These are phyloP conservation scores for Rhododendron williamsianum DNA, from an alignment of 148 eudicot species.

Conservation along the genomic window DNA sequence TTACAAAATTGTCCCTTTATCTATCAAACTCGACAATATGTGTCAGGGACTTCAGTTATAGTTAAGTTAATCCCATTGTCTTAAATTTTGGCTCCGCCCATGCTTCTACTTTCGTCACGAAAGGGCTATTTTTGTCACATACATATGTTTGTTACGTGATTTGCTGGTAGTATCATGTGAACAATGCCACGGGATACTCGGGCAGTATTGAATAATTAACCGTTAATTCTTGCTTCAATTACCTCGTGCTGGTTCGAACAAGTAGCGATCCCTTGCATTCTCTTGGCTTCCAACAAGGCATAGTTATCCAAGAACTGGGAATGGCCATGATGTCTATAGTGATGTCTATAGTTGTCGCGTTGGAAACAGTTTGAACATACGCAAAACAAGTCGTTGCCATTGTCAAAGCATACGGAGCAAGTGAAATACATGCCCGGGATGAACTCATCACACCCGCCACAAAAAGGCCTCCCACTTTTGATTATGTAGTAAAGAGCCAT, in stretches of 20 bases:
- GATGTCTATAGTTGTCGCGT: neutral
- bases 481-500: constrained; percentile 20
- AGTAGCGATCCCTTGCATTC: neutral
- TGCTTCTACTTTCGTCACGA: too few species aligned
- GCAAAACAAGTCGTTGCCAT: neutral
- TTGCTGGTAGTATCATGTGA: too few species aligned
- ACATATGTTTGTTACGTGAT: too few species aligned
- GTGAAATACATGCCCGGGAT: constrained; percentile 6
- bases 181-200: too few species aligned
- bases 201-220: neutral
- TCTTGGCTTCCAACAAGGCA: constrained; percentile 13
- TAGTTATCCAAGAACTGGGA: constrained; percentile 22
- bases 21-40: too few species aligned
- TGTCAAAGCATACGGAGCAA: constrained; percentile 2
- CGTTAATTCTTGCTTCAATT: neutral
- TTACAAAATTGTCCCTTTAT: too few species aligned
- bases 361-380: constrained; percentile 10
- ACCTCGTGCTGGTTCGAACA: neutral
- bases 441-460: constrained; percentile 6
- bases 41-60: too few species aligned
- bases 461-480: constrained; percentile 21
- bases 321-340: neutral
- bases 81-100: too few species aligned
- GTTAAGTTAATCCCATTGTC: too few species aligned
- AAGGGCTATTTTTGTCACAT: too few species aligned